Percentiles rank a stretch among this genome's conserved stretches.
phyloP scores from a whole-genome alignment of 306 rosid genomes.

The Pterocarpus santalinus region DNA sequence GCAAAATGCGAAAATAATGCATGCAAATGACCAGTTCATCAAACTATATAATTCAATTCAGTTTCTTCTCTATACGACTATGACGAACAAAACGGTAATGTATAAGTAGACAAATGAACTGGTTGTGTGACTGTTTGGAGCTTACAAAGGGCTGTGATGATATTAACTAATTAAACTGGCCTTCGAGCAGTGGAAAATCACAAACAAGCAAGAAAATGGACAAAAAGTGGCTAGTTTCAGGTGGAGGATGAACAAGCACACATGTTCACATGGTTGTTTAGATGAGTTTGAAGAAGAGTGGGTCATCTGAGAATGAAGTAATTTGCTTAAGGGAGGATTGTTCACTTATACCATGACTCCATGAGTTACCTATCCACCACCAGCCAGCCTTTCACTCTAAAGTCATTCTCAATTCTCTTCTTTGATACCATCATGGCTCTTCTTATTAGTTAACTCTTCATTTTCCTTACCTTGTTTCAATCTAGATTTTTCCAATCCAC shows the following conservation, averaged over 20 bases:
- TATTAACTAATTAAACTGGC: neutral
- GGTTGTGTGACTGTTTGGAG: neutral
- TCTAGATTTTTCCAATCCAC: neutral
- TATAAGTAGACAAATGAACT: neutral
- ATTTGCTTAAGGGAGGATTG: too few relatives aligned
- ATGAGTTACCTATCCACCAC: neutral
- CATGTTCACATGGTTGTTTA: neutral
- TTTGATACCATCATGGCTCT: too few relatives aligned
- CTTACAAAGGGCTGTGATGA: conserved; percentile 5
- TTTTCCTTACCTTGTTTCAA: neutral
- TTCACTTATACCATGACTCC: neutral
- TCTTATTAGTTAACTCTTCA: neutral
- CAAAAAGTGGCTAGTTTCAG: neutral
- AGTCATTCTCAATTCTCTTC: neutral
- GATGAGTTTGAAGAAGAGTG: too few relatives aligned
- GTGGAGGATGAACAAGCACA: neutral
- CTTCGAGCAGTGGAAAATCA: neutral
- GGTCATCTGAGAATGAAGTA: too few relatives aligned
- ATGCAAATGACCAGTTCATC: conserved; percentile 6
- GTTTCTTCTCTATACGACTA: neutral
- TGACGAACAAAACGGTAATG: neutral
- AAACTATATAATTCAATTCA: conserved; percentile 2
- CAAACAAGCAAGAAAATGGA: neutral
- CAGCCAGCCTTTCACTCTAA: neutral
- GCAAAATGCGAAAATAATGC: conserved; percentile 37